Evolutionary conservation across 495 filamentous ascomycete species (phyloP).

Genomic region (Parathielavia hyrcaniae): DNA sequence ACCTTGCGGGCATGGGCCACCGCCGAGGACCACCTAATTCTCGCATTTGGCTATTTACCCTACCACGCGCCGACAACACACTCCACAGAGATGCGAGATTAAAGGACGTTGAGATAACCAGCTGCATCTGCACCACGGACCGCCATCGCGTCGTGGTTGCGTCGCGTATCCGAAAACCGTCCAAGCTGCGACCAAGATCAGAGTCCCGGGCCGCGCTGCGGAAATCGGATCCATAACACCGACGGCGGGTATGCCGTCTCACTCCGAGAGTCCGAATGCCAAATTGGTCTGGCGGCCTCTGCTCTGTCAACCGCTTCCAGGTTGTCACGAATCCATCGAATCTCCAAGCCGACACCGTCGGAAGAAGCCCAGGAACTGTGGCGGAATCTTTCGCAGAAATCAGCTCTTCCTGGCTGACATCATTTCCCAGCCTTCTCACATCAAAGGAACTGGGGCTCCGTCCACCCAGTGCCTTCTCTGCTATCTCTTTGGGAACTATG

Average conservation of each 20-base stretch:
- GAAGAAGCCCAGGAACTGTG: not conserved
- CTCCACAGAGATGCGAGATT: constrained; percentile 15
- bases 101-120: constrained; percentile 10
- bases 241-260: constrained; percentile 8
- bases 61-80: not conserved
- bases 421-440: too few relatives aligned
- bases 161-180: not conserved
- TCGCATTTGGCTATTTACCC: not conserved
- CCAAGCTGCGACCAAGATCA: too few relatives aligned
- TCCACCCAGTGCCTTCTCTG: too few relatives aligned
- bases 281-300: not conserved
- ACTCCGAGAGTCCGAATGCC: too few relatives aligned
- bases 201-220: not conserved
- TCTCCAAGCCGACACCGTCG: not conserved
- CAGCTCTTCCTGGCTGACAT: not conserved
- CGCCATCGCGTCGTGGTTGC: constrained; percentile 1
- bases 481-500: too few relatives aligned
- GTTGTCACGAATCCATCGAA: not conserved
- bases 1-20: not conserved
- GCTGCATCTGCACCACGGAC: constrained; percentile 7
- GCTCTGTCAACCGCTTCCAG: not conserved
- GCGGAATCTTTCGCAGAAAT: not conserved
- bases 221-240: constrained; percentile 3
- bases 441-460: too few relatives aligned
- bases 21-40: not conserved